A percentile compares a stretch with the other conserved stretches of the same genome.
These are phyloP conservation scores for Lagerstroemia speciosa DNA, from an alignment of 345 rosid species.

Conservation along the genomic window DNA sequence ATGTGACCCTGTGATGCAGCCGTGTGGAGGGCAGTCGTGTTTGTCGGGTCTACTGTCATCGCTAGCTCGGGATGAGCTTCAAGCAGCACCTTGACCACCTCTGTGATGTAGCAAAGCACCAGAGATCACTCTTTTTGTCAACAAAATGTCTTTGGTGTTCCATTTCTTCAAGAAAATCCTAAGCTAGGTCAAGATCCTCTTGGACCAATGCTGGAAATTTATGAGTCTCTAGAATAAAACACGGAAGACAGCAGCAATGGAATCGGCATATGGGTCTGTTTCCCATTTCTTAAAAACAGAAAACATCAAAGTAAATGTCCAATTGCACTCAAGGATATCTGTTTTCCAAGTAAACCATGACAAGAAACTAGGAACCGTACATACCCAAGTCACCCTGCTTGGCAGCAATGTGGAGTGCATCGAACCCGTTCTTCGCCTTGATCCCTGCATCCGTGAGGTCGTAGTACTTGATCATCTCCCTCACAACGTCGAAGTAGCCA, in stretches of 20 bases:
- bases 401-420: conserved; percentile 93
- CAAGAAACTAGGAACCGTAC: not conserved
- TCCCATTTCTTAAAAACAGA: too few relatives aligned
- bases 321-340: not conserved
- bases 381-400: conserved; percentile 88
- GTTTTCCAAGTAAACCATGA: not conserved
- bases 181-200: not conserved
- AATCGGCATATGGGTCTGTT: too few relatives aligned
- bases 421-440: conserved; percentile 90
- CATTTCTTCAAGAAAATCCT: too few relatives aligned
- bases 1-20: conserved; percentile 89
- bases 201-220: too few relatives aligned
- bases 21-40: conserved; percentile 84
- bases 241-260: too few relatives aligned
- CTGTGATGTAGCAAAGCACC: conserved; percentile 23
- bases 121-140: too few relatives aligned
- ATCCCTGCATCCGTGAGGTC: conserved; percentile 69
- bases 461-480: conserved; percentile 68
- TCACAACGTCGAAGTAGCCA: conserved; percentile 61
- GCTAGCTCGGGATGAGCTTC: conserved; percentile 75
- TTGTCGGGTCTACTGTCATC: conserved; percentile 87
- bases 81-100: conserved; percentile 54
- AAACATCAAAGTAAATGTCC: too few relatives aligned
- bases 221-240: too few relatives aligned
- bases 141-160: too few relatives aligned